These are phyloP conservation scores for Funneliformis geosporum DNA, from an alignment of 192 early-diverging fungal species.

Conservation along the genomic window DNA sequence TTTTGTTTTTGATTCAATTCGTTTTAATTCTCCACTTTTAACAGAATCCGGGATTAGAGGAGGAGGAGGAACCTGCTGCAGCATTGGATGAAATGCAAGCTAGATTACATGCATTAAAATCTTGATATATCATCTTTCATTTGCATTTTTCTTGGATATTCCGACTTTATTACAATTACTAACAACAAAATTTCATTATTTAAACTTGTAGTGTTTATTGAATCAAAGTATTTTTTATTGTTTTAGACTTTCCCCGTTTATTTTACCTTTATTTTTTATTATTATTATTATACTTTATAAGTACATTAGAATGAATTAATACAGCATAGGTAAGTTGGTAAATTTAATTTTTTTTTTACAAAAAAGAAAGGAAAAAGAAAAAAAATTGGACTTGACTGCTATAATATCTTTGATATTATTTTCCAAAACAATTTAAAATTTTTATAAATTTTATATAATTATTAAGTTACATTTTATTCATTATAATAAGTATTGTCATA, in stretches of 20 bases:
- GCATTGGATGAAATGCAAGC: conserved; percentile 85
- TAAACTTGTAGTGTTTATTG: no score
- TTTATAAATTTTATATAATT: no score
- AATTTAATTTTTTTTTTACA: background rate
- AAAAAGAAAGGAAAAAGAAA: no score
- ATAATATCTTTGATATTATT: no score
- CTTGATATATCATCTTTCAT: conserved; percentile 37
- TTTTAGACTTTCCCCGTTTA: background rate
- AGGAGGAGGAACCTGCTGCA: conserved; percentile 68
- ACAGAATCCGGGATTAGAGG: conserved; percentile 43
- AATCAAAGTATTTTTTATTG: background rate
- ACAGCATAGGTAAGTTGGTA: background rate
- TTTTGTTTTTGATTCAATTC: background rate
- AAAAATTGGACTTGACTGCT: no score
- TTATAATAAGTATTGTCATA: no score
- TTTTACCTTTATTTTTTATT: background rate
- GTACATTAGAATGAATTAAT: background rate
- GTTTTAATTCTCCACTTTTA: conserved; percentile 26
- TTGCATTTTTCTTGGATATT: background rate
- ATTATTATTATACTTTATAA: background rate
- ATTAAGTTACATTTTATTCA: no score
- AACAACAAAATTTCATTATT: no score
- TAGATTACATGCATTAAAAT: conserved; percentile 78
- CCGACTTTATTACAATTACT: background rate
- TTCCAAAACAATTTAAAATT: no score